A percentile compares a stretch with the other conserved stretches of the same genome.
Evolutionary conservation across 139 green algal genomes (phyloP).

Genomic region (Chloropicon primus): DNA sequence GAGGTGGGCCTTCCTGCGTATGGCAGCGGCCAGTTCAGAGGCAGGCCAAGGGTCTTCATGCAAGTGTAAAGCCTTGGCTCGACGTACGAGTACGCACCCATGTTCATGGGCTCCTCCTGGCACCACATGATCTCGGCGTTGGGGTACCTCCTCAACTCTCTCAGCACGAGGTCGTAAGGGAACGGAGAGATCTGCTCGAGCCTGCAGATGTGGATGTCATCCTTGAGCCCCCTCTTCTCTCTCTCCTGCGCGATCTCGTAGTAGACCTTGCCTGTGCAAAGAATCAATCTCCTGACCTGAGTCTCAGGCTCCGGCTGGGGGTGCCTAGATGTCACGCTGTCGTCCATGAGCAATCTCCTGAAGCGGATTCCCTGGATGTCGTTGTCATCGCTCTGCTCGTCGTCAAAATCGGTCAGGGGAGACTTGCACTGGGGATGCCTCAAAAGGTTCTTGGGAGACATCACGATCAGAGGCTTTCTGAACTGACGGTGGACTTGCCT

Average conservation of each 20-base stretch:
- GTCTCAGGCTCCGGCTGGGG: constrained; percentile 45
- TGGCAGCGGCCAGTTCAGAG: constrained; percentile 11
- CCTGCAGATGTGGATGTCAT: constrained; percentile 51
- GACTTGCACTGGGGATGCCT: constrained; percentile 38
- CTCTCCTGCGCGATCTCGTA: constrained; percentile 87
- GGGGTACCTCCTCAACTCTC: constrained; percentile 87
- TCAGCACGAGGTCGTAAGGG: constrained; percentile 88
- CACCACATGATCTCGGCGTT: constrained; percentile 70
- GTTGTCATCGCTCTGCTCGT: constrained; percentile 74
- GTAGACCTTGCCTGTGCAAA: constrained; percentile 95
- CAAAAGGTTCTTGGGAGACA: constrained; percentile 57
- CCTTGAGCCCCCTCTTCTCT: constrained; percentile 38
- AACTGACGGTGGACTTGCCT: constrained; percentile 87
- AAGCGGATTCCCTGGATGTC: constrained; percentile 76
- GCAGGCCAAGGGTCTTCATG: constrained; percentile 33
- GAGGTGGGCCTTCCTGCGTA: constrained; percentile 18
- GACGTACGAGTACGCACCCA: constrained; percentile 85
- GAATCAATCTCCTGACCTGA: constrained; percentile 61
- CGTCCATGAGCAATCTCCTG: constrained; percentile 97
- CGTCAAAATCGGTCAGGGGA: constrained; percentile 79
- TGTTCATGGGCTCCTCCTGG: constrained; percentile 96
- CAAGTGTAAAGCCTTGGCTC: constrained; percentile 63
- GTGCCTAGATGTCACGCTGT: constrained; percentile 37
- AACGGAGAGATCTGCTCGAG: constrained; percentile 89
- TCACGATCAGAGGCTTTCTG: constrained; percentile 66